Conservation (phyloP, 306 rosid genomes). For the Cucurbita moschata region DNA sequence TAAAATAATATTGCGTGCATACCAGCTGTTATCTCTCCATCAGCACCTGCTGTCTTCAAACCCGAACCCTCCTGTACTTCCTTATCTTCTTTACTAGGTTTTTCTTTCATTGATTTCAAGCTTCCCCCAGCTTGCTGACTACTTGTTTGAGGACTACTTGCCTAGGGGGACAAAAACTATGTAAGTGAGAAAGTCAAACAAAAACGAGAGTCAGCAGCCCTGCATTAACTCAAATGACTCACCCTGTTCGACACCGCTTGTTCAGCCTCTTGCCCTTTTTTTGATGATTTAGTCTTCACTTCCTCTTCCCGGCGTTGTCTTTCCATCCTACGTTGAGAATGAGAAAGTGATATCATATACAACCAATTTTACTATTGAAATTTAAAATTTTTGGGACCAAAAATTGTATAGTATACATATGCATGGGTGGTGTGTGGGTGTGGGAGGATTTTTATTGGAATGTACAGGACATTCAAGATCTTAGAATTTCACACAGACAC, state of each 20-base stretch:
- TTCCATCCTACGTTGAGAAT: constrained; percentile 62
- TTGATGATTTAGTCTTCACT: constrained; percentile 54
- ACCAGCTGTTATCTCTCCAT: constrained; percentile 99
- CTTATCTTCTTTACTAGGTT: constrained; percentile 65
- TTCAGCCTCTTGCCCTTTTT: constrained; percentile 75
- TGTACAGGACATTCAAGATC: neutral
- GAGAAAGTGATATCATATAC: neutral
- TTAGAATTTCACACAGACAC: too few relatives aligned
- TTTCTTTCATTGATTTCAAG: constrained; percentile 80
- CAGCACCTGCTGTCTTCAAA: constrained; percentile 87
- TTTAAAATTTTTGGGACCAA: neutral
- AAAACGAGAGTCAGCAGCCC: neutral
- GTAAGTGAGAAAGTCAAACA: neutral
- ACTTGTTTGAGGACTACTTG: constrained; percentile 72
- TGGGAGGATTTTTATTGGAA: neutral
- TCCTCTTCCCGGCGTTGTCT: constrained; percentile 97
- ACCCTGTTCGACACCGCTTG: constrained; percentile 68
- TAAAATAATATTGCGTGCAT: constrained; percentile 7
- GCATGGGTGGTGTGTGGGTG: neutral
- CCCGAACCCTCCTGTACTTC: constrained; percentile 74
- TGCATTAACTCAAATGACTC: neutral
- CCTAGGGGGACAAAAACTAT: constrained; percentile 20
- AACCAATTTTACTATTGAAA: constrained; percentile 2
- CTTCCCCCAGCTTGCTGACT: constrained; percentile 66
- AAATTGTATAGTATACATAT: neutral